Evolutionary conservation across 352 stramenopile genomes (phyloP).

Genomic region (Aphanomyces invadans): DNA sequence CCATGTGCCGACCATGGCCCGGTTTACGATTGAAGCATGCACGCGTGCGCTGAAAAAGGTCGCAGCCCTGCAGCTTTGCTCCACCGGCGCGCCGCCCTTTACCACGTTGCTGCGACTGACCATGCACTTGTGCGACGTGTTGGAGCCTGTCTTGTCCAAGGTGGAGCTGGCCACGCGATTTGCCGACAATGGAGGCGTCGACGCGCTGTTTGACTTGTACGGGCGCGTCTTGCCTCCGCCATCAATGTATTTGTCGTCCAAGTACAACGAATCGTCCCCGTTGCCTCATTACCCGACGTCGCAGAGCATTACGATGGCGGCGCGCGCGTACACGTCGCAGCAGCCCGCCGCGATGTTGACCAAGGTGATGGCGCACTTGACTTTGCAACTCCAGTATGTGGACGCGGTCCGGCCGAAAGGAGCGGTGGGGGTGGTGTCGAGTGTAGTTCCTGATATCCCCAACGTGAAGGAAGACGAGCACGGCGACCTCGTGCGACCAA

Average conservation of each 20-base stretch:
- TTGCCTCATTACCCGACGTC: conserved; percentile 85
- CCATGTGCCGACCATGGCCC: conserved; percentile 86
- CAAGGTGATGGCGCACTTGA: conserved; percentile 55
- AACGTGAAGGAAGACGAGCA: conserved; percentile 28
- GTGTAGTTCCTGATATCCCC: conserved; percentile 49
- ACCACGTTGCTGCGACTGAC: conserved; percentile 51
- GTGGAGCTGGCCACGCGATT: conserved; percentile 90
- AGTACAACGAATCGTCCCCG: conserved; percentile 23
- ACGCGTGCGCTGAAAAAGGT: conserved; percentile 88
- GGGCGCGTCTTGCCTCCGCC: conserved; percentile 76
- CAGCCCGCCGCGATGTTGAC: conserved; percentile 78
- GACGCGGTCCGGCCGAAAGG: conserved; percentile 36
- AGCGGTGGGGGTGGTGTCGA: conserved; percentile 52
- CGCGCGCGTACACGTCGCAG: conserved; percentile 84
- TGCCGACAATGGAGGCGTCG: conserved; percentile 83
- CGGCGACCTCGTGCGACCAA: conserved; percentile 36
- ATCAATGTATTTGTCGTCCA: conserved; percentile 68
- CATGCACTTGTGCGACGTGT: conserved; percentile 84
- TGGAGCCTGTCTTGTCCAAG: conserved; percentile 93
- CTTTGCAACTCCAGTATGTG: conserved; percentile 42
- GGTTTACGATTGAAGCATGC: conserved; percentile 77
- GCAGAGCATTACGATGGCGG: conserved; percentile 78
- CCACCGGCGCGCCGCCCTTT: conserved; percentile 28
- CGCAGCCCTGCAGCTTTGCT: conserved; percentile 5
- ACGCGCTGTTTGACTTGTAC: conserved; percentile 85